Conservation (phyloP, 1,139 yeast genomes). For the Pneumocystis sp. region DNA sequence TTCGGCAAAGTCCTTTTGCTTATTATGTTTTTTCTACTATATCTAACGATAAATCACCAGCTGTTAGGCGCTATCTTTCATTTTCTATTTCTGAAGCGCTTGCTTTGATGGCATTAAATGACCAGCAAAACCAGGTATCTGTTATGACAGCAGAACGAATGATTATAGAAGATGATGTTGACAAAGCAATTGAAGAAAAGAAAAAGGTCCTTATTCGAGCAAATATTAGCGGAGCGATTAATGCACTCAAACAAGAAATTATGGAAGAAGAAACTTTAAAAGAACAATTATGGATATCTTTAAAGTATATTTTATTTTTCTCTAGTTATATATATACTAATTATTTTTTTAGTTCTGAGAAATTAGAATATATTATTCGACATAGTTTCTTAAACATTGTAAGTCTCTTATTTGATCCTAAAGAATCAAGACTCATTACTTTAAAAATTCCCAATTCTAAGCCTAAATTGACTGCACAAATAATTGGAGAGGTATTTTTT, state of each 20-base stretch:
- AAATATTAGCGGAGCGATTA: conserved; percentile 49
- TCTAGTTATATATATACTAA: not conserved
- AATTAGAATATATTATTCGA: not conserved
- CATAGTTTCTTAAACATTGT: not conserved
- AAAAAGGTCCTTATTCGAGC: conserved; percentile 28
- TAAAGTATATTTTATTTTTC: conserved; percentile 27
- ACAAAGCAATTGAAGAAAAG: conserved; percentile 28
- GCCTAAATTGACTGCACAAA: not conserved
- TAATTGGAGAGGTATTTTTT: not conserved
- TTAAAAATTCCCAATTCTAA: not conserved
- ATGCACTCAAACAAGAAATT: conserved; percentile 49
- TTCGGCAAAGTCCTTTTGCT: conserved; percentile 46
- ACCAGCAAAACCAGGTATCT: conserved; percentile 33
- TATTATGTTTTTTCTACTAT: conserved; percentile 47
- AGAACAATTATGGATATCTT: conserved; percentile 50
- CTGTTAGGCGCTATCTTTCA: conserved; percentile 38
- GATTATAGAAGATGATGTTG: conserved; percentile 30
- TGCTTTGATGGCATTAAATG: conserved; percentile 56
- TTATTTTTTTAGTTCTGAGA: not conserved
- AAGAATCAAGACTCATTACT: not conserved
- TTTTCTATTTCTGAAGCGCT: conserved; percentile 37
- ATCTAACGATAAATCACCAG: conserved; percentile 41
- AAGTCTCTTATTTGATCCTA: not conserved
- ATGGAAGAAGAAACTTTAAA: conserved; percentile 50
- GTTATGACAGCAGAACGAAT: conserved; percentile 21